These are phyloP conservation scores for Cyclostephanos tholiformis DNA, from an alignment of 108 stramenopile genomes.

Conservation along the genomic window DNA sequence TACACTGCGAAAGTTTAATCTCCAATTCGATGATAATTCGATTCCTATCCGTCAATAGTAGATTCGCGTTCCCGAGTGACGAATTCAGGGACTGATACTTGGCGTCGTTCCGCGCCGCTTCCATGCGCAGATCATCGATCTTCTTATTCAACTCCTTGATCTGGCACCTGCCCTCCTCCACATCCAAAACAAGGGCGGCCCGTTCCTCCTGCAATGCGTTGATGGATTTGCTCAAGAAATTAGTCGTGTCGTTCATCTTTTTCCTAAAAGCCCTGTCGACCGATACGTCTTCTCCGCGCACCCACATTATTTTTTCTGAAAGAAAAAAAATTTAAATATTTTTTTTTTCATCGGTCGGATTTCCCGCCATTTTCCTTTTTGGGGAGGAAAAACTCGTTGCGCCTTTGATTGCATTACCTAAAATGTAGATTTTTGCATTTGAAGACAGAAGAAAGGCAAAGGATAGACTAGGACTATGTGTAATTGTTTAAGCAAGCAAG, in stretches of 20 bases:
- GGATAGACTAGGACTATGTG: no score
- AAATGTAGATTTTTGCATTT: no score
- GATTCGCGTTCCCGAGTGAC: not conserved
- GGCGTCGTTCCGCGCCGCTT: constrained; percentile 9
- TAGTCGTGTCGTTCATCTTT: constrained; percentile 37
- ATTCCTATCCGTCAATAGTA: constrained; percentile 8
- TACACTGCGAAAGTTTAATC: constrained; percentile 10
- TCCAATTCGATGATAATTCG: not conserved
- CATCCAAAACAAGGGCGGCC: constrained; percentile 18
- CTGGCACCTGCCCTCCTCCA: constrained; percentile 24
- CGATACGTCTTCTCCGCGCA: no score
- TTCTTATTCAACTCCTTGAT: constrained; percentile 20
- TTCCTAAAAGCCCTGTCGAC: no score
- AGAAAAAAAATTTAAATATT: no score
- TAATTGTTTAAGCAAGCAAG: no score
- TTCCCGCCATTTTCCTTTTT: no score
- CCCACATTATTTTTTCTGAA: no score
- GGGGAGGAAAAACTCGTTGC: no score
- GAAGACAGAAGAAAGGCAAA: no score
- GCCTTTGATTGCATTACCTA: no score
- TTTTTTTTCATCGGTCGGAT: no score
- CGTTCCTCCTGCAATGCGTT: constrained; percentile 41
- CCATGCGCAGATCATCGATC: constrained; percentile 12
- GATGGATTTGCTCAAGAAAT: constrained; percentile 40
- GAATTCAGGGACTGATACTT: constrained; percentile 1